Evolutionary conservation across 495 filamentous ascomycete species (phyloP), one percentile per base, ranked within the genome.

Genomic region (Podospora pseudoanserina): DNA sequence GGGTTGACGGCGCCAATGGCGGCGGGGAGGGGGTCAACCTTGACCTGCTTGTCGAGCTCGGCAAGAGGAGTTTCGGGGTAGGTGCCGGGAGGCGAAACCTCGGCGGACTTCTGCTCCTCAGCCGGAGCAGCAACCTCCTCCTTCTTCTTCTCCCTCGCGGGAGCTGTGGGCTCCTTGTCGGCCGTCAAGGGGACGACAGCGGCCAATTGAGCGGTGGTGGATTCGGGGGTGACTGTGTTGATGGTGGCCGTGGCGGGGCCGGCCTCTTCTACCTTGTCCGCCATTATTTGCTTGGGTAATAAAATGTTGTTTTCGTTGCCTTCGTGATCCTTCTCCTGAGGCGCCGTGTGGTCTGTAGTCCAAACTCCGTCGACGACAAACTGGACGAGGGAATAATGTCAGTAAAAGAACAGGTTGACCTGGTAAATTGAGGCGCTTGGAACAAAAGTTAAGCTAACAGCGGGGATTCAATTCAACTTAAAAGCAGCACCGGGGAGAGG

Each of bases 301-400:
- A 99, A 84, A 63, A 97, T 84, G 87, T 97, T 97, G 83, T 97
- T 97, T 65, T 91, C 82, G 84, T 93, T 95, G 68, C 89, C 87
- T 63, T 85, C 79, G 59, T 83, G 84, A 83, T 97, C 95, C 68
- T 83, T 85, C 79, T 96, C 92, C 78, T 91, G 86, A 30, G 91
- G 91, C 26, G 87, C 89, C 63, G 87, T 85, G 72, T 87, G 88
- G 76, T 97, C 91, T 70, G 88, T 91, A 26, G 85, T 87, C 95
- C 95, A 99, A 67, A 81, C 85, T 57, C 87, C 89, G 86, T 99
- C 93, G 59, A 96, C 94, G 71, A 98, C 91, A 79, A 96, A 98
- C 92, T 97, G 70, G 66, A 39, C 30, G 34, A 60, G 16, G 28
- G 58, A 54, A 15, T 7, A 65, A 55, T 19, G 70, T 74, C 61